Evolutionary conservation across 345 rosid genomes (phyloP), one percentile per base, ranked within the genome.

Genomic region (Citrus glauca): DNA sequence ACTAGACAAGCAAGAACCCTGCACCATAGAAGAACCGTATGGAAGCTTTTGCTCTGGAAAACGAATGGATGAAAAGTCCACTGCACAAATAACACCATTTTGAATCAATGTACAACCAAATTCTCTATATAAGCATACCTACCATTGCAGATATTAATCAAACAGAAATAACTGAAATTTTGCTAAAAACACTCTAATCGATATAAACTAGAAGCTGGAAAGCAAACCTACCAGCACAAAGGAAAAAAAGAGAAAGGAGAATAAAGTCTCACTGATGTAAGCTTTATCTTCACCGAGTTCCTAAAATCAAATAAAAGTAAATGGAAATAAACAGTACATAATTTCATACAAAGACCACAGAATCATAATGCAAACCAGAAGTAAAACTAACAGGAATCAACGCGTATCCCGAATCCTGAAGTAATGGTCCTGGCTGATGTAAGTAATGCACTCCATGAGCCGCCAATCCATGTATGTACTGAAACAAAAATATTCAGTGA

Each of bases 391-490:
- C 98, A 64, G 94, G 94, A 82, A 92, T 90, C 78, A 93, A 71
- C 50, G 85, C 74, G 84, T 89, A 94, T 45, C 97, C 97, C 38
- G 83, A 63, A 80, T 94, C 98, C 82, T 83, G 93, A 74, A 94
- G 92, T 6, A 82, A 75, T 50, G 93, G 92, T 33, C 88, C 95
- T 28, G 98, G 94, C 38, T 81, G 84, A 65, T 92, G 98, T 66
- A 92, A 78, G 85, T 90, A 94, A 82, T 92, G 93, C 84, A 94
- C 91, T 81, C 95, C 98, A 77, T 89, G 90, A 61, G 94, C 98
- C 84, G 98, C 97, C 89, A 93, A 88, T 77, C 90, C 98, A 86
- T 92, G 97, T 56, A 92, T 71, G 78, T 89, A 93, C 98, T 92
- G 87, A 55, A 57, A 62, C 66, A n/a, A 16, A 71, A 57, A 69